Evolutionary conservation across 2,329 filamentous ascomycete species (phyloP).

Genomic region (Colletotrichum aenigma): DNA sequence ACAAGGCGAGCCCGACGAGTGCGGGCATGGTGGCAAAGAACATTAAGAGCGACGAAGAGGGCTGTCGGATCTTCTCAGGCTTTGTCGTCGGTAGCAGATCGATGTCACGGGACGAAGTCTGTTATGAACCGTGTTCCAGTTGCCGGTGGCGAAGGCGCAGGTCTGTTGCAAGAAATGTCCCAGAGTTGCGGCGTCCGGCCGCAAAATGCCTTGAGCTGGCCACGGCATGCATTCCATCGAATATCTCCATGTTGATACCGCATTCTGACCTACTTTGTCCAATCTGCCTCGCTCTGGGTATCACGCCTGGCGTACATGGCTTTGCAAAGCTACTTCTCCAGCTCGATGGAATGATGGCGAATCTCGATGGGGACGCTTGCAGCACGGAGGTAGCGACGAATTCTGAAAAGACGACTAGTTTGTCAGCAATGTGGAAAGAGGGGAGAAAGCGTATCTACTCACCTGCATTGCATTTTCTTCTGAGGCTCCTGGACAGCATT

Average conservation of each 20-base stretch:
- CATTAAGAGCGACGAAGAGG: not conserved
- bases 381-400: not conserved
- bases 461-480: not conserved
- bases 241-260: not conserved
- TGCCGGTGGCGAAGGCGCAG: not conserved
- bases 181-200: not conserved
- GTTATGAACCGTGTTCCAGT: not conserved
- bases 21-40: not conserved
- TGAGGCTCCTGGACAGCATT: not conserved
- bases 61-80: not conserved
- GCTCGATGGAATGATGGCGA: not conserved
- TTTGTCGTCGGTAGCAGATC: not conserved
- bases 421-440: not conserved
- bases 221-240: not conserved
- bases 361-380: not conserved
- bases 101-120: not conserved
- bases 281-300: not conserved
- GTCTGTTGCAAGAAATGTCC: not conserved
- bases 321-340: not conserved
- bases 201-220: not conserved
- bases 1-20: not conserved
- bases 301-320: not conserved
- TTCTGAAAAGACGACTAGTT: not conserved
- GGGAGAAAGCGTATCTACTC: not conserved
- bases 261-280: not conserved